These are phyloP conservation scores for Termitomyces bulborhizus DNA, from an alignment of 768 basidiomycete species.

Conservation along the genomic window DNA sequence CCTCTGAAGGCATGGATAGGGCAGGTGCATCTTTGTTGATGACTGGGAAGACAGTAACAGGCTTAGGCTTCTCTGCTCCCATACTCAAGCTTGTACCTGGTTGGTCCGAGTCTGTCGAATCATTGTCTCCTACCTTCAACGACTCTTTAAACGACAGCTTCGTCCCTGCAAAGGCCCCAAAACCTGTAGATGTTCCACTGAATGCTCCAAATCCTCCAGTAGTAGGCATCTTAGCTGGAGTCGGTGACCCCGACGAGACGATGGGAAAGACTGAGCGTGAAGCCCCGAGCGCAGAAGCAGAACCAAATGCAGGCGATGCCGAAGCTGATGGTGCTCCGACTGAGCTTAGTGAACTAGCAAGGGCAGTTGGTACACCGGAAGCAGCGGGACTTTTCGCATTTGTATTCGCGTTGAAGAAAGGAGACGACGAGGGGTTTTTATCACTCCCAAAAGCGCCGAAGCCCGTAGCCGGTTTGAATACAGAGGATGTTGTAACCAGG, in stretches of 20 bases:
- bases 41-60: constrained; percentile 8
- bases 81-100: neutral
- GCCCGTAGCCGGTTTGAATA: constrained; percentile 35
- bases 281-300: constrained; percentile 29
- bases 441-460: constrained; percentile 45
- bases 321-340: constrained; percentile 13
- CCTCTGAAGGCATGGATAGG: neutral
- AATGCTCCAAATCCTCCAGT: constrained; percentile 49
- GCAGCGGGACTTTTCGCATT: constrained; percentile 23
- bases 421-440: constrained; percentile 36
- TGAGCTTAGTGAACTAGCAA: constrained; percentile 13
- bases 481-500: constrained; percentile 27
- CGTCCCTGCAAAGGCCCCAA: constrained; percentile 33
- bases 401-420: constrained; percentile 43
- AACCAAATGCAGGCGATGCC: constrained; percentile 30
- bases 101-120: constrained; percentile 19
- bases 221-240: constrained; percentile 21
- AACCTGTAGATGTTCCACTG: constrained; percentile 33
- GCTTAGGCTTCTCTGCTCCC: constrained; percentile 5
- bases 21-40: neutral
- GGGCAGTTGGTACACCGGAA: constrained; percentile 28
- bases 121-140: constrained; percentile 34
- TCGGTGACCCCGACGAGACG: constrained; percentile 16
- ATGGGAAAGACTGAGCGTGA: constrained; percentile 26
- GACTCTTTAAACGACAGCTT: constrained; percentile 59